A percentile compares a stretch with the other conserved stretches of the same genome.
These are phyloP conservation scores for Canavalia gladiata DNA, from an alignment of 306 rosid species.

Conservation along the genomic window DNA sequence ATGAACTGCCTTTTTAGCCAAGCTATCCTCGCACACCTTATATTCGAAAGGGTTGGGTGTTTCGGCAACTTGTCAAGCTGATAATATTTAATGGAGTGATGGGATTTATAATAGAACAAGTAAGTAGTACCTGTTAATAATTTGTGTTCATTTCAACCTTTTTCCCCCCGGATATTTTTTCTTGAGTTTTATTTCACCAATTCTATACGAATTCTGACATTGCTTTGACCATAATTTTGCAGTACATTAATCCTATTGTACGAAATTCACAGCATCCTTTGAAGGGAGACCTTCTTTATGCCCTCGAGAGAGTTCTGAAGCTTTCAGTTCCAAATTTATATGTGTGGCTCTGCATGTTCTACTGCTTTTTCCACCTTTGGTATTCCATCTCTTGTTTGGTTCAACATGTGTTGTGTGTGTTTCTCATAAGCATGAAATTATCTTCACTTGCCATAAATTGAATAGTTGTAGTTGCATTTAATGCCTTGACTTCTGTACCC, in stretches of 20 bases:
- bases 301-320: slow-evolving; percentile 92
- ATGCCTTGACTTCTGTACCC: slow-evolving; percentile 28
- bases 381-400: slow-evolving; percentile 41
- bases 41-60: slow-evolving; percentile 91
- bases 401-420: slow-evolving; percentile 18
- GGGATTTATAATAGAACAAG: slow-evolving; percentile 98
- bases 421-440: slow-evolving; percentile 18
- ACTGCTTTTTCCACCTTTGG: slow-evolving; percentile 98
- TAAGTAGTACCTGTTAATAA: slow-evolving; percentile 54
- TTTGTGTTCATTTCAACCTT: slow-evolving; percentile 36
- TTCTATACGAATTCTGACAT: slow-evolving; percentile 44
- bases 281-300: slow-evolving; percentile 85
- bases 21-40: slow-evolving; percentile 84
- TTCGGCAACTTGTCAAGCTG: slow-evolving; percentile 86
- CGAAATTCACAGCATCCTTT: slow-evolving; percentile 95
- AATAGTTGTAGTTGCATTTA: slow-evolving; percentile 14
- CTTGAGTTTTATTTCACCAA: slow-evolving; percentile 38
- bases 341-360: slow-evolving; percentile 99
- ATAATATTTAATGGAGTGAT: slow-evolving; percentile 92
- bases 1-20: slow-evolving; percentile 62
- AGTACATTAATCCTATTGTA: slow-evolving; percentile 96
- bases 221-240: slow-evolving; percentile 55
- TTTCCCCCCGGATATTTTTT: slow-evolving; percentile 5
- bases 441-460: slow-evolving; percentile 33
- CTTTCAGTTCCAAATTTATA: slow-evolving; percentile 98